Percentiles rank a stretch among this genome's conserved stretches.
Evolutionary conservation across 768 basidiomycete genomes (phyloP).

Genomic region (Calocybe indica): DNA sequence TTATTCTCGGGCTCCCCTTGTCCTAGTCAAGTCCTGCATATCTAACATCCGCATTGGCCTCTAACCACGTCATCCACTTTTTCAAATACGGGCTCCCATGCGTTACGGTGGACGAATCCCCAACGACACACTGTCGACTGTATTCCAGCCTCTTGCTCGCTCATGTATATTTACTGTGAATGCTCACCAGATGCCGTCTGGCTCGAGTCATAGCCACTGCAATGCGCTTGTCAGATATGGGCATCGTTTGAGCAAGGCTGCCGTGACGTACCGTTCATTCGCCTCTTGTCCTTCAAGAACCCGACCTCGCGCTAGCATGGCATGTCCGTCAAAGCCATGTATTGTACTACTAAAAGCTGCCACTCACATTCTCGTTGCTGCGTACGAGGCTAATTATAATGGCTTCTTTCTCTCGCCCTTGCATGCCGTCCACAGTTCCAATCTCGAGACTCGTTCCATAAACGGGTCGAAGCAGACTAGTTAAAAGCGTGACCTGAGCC

Average conservation of each 20-base stretch:
- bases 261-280: slow-evolving; percentile 68
- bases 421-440: slow-evolving; percentile 95
- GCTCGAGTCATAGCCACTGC: slow-evolving; percentile 90
- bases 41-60: slow-evolving; percentile 84
- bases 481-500: slow-evolving; percentile 85
- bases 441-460: slow-evolving; percentile 75
- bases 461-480: slow-evolving; percentile 66
- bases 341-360: neutral
- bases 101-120: slow-evolving; percentile 87
- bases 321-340: slow-evolving; percentile 2
- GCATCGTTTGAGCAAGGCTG: neutral
- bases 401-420: slow-evolving; percentile 94
- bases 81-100: slow-evolving; percentile 84
- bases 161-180: neutral
- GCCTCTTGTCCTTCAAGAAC: slow-evolving; percentile 87
- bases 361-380: slow-evolving; percentile 73
- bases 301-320: slow-evolving; percentile 74
- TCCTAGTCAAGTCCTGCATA: slow-evolving; percentile 64
- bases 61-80: slow-evolving; percentile 89
- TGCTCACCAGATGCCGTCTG: slow-evolving; percentile 77
- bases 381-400: slow-evolving; percentile 90
- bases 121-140: slow-evolving; percentile 70
- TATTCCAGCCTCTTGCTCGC: neutral
- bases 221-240: slow-evolving; percentile 4
- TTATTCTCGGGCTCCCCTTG: too few relatives aligned